Evolutionary conservation across 352 stramenopile species (phyloP).

Genomic region (Phytophthora tubulina): DNA sequence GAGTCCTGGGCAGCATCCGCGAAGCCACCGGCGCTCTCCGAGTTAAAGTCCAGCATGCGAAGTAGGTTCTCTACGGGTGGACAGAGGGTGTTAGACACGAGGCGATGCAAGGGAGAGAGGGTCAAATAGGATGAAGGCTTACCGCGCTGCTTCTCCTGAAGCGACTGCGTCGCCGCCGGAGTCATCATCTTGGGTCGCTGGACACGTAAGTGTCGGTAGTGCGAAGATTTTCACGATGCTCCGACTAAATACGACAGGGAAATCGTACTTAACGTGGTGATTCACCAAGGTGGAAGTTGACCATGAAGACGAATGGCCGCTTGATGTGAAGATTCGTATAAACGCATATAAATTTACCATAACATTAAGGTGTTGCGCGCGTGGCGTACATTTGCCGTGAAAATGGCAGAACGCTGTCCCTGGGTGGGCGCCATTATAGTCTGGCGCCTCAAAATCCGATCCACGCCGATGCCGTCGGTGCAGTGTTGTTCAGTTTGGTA

Average conservation of each 20-base stretch:
- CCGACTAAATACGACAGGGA: constrained; percentile 19
- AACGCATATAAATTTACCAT: constrained; percentile 11
- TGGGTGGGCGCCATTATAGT: constrained; percentile 21
- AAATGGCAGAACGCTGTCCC: constrained; percentile 5
- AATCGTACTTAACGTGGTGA: constrained; percentile 10
- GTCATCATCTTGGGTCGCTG: constrained; percentile 46
- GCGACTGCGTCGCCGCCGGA: constrained; percentile 50
- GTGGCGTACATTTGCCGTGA: neutral
- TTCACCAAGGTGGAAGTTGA: too few relatives aligned
- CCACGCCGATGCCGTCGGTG: neutral
- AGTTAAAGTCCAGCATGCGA: constrained; percentile 90
- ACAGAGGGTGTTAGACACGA: neutral
- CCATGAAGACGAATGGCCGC: too few relatives aligned
- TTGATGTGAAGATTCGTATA: too few relatives aligned
- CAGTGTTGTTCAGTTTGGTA: constrained; percentile 1
- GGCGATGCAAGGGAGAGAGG: neutral
- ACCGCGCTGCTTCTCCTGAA: constrained; percentile 90
- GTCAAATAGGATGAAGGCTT: neutral
- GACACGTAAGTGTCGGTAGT: constrained; percentile 22
- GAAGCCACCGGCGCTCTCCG: constrained; percentile 54
- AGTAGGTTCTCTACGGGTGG: constrained; percentile 70
- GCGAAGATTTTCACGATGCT: constrained; percentile 2
- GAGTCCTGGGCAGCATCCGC: constrained; percentile 50
- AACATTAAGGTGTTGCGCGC: constrained; percentile 19
- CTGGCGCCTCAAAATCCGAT: constrained; percentile 18